These are phyloP conservation scores for Helicostylum pulchrum DNA, from an alignment of 192 early-diverging fungal genomes.

Conservation along the genomic window DNA sequence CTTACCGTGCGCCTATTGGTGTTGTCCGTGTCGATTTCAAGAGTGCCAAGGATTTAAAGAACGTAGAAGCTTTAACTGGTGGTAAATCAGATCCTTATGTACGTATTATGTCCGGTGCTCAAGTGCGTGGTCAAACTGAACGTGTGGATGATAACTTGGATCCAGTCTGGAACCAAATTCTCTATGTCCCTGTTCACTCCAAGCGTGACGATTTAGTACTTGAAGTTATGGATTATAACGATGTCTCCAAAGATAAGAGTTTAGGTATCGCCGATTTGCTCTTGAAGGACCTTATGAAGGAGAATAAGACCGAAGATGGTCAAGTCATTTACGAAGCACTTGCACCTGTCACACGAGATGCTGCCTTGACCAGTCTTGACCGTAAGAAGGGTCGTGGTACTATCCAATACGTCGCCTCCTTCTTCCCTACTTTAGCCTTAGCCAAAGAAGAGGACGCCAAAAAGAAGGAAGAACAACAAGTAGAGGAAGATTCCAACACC, in stretches of 20 bases:
- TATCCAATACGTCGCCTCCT: slow-evolving; percentile 36
- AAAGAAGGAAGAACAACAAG: slow-evolving; percentile 8
- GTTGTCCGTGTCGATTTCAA: slow-evolving; percentile 74
- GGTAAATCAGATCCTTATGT: slow-evolving; percentile 93
- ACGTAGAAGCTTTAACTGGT: slow-evolving; percentile 75
- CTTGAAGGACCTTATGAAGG: slow-evolving; percentile 59
- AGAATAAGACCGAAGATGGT: slow-evolving; percentile 36
- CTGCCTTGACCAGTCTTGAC: slow-evolving; percentile 21
- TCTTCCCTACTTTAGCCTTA: slow-evolving; percentile 34
- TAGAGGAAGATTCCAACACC: slow-evolving; percentile 22
- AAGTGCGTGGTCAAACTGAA: slow-evolving; percentile 70
- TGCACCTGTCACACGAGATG: slow-evolving; percentile 31
- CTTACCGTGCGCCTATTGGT: slow-evolving; percentile 65
- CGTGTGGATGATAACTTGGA: slow-evolving; percentile 80
- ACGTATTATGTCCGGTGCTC: slow-evolving; percentile 61
- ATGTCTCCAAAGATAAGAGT: slow-evolving; percentile 79
- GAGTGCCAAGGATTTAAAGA: slow-evolving; percentile 73
- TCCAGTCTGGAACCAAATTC: slow-evolving; percentile 90
- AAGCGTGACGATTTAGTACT: slow-evolving; percentile 69
- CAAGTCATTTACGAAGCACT: slow-evolving; percentile 30
- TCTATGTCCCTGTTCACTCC: slow-evolving; percentile 81
- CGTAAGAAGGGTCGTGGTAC: slow-evolving; percentile 36
- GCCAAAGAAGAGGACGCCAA: slow-evolving; percentile 20
- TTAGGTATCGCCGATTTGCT: slow-evolving; percentile 69
- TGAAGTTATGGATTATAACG: slow-evolving; percentile 87